Base-by-base conservation (phyloP, 352 stramenopile genomes). In the Globisporangium camurandrum region DNA sequence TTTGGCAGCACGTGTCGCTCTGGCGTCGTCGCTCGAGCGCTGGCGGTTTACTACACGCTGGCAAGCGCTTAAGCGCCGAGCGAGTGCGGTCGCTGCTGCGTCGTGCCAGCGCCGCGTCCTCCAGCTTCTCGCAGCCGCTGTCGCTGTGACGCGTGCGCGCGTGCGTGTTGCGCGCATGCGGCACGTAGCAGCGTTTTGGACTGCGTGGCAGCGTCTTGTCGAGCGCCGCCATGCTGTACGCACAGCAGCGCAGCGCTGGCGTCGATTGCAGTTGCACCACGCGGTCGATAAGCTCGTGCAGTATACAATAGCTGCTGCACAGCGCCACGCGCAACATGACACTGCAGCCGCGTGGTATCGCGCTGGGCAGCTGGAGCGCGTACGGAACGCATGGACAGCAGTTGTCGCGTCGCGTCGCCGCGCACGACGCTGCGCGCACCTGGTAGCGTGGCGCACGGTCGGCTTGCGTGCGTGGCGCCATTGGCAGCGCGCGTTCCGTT, bases 381-480 rank as follows among this genome's bases (percentile, higher is more conserved):
- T 28, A 20, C 40, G 46, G 14, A 40, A 19, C 23, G 26, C 39
- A 19, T 57, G 51, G 51, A 17, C 33, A 19, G 14, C 3, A 10
- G 20, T 51, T 12, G 11, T 6, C 0, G 20, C 16, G 12, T 20
- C 14, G 34, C 42, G 38, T 26, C 20, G 12, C 24, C 34, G 22
- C 28, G 28, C 11, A 1, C 36, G 34, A 7, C 23, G 46, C 10
- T 30, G 42, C 14, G 28, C 43, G 7, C 43, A 31, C 2, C 26
- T 19, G 16, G 14, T 51, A 6, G 23, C 20, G 17, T 50, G 52
- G 40, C 26, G 19, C 7, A 20, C 20, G 8, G 20, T 50, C 22
- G 56, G 54, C 10, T 34, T 26, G 20, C 46, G 49, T 3, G 44
- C 51, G n/a, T 55, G 36, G 49, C 16, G n/a, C 2, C 46, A 33